Base-by-base conservation (phyloP, 2,329 filamentous ascomycete species). In the Colletotrichum falcatum region DNA sequence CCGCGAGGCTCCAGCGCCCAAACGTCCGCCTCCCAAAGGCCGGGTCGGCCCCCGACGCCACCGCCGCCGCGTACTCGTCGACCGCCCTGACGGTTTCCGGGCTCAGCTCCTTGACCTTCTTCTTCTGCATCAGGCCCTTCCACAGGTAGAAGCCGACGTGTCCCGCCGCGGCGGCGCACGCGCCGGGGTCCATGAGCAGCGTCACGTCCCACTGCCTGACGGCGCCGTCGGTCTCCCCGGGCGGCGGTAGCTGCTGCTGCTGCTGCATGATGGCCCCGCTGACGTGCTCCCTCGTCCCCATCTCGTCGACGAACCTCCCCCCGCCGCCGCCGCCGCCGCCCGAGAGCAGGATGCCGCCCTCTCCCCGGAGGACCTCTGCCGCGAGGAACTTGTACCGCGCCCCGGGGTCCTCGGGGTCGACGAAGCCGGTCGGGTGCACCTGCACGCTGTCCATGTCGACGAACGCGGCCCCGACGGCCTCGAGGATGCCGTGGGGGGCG, bases 401-500 rank as follows among this genome's bases (percentile, higher is more conserved):
- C 0, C 73, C 73, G 0, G 81, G 78, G 39, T 83, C 81, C 1
- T 82, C 80, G 0, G 85, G 85, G 72, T 91, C 88, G 7, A 91
- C 81, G 74, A 92, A 91, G 0, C 88, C 88, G 0, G 89, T 91
- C 2, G 90, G 89, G 73, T 92, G 90, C 5, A 91, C 83, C 77
- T 92, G 90, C 2, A 92, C 88, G 68, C 82, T 83, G 53, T 85
- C 83, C 85, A 87, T 87, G 35, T 87, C 85, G 49, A 87, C 79
- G 16, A 86, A 76, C 39, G 78, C 78, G 6, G 84, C 84, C 20
- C 81, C 82, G 0, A 81, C 77, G 1, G 76, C 76, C 0, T 78
- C 74, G 0, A 87, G 78, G 0, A 87, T 73, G 1, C 75, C 75
- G 65, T 90, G 88, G 2, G 87, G 82, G 0, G 87, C 88, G 0